Conservation (phyloP, 306 rosid species). For the Acacia confusa region DNA sequence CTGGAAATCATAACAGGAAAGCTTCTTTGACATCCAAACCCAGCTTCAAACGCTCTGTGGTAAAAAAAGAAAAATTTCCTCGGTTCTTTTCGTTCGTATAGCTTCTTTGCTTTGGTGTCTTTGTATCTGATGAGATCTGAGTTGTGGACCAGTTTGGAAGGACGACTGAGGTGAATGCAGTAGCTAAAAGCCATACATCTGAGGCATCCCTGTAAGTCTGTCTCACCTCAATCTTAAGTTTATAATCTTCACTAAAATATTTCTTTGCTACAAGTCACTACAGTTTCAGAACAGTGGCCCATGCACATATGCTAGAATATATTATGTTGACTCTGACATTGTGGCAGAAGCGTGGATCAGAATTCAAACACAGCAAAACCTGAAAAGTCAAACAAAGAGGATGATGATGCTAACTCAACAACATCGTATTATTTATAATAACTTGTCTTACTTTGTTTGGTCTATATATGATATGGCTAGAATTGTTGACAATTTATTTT, state of each 20-base stretch:
- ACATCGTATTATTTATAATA: constrained; percentile 69
- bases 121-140: constrained; percentile 26
- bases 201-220: constrained; percentile 61
- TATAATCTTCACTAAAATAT: neutral
- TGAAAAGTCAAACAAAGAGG: constrained; percentile 52
- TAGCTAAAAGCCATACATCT: constrained; percentile 42
- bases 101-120: constrained; percentile 18
- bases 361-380: constrained; percentile 44
- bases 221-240: constrained; percentile 3
- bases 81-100: neutral
- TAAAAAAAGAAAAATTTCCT: too few relatives aligned
- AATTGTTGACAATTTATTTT: constrained; percentile 6
- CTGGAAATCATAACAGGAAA: constrained; percentile 39
- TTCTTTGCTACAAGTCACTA: neutral
- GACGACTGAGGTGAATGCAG: constrained; percentile 39
- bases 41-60: constrained; percentile 47
- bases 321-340: constrained; percentile 23
- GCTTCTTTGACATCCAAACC: constrained; percentile 51
- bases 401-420: constrained; percentile 71
- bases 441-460: neutral
- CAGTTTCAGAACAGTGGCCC: neutral
- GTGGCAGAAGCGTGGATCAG: constrained; percentile 61
- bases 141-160: constrained; percentile 49
- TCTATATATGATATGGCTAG: constrained; percentile 19
- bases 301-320: constrained; percentile 6